These are phyloP conservation scores for Aspergillus avenaceus DNA, from an alignment of 495 filamentous ascomycete species.

Conservation along the genomic window DNA sequence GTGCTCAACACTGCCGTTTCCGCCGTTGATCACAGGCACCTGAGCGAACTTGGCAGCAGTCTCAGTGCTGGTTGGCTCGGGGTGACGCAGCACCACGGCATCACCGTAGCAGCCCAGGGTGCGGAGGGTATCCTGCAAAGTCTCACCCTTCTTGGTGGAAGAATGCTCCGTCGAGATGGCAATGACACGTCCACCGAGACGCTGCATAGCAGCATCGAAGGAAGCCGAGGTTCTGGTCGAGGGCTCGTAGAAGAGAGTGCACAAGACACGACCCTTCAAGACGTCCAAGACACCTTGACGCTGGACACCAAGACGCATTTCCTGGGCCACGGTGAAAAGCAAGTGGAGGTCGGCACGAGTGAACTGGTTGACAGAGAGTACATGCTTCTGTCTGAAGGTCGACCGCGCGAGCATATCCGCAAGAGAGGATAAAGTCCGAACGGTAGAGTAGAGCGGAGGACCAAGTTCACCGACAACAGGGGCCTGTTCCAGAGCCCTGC, in stretches of 20 bases:
- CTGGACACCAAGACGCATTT: slow-evolving; percentile 91
- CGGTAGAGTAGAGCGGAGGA: slow-evolving; percentile 43
- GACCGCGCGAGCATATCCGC: slow-evolving; percentile 71
- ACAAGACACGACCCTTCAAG: slow-evolving; percentile 78
- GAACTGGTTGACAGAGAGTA: slow-evolving; percentile 88
- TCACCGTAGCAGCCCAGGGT: slow-evolving; percentile 93
- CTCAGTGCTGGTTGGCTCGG: slow-evolving; percentile 69
- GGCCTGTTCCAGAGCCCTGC: slow-evolving; percentile 28
- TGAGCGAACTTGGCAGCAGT: slow-evolving; percentile 79
- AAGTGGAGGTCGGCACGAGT: slow-evolving; percentile 79
- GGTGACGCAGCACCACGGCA: slow-evolving; percentile 90
- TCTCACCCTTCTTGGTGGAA: slow-evolving; percentile 88
- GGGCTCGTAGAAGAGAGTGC: slow-evolving; percentile 95
- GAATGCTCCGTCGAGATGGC: slow-evolving; percentile 74
- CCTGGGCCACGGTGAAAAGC: slow-evolving; percentile 92
- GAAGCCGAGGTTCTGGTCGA: slow-evolving; percentile 94
- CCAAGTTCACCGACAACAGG: slow-evolving; percentile 47
- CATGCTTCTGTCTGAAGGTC: slow-evolving; percentile 78
- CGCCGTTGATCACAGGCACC: slow-evolving; percentile 93
- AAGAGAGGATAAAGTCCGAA: slow-evolving; percentile 54
- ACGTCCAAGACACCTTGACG: slow-evolving; percentile 84
- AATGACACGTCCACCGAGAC: slow-evolving; percentile 81
- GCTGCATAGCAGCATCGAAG: slow-evolving; percentile 97
- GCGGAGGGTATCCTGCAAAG: slow-evolving; percentile 86
- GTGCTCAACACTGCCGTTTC: slow-evolving; percentile 92